Base-by-base conservation (phyloP, 140 eudicot genomes). In the Anethum foeniculum region DNA sequence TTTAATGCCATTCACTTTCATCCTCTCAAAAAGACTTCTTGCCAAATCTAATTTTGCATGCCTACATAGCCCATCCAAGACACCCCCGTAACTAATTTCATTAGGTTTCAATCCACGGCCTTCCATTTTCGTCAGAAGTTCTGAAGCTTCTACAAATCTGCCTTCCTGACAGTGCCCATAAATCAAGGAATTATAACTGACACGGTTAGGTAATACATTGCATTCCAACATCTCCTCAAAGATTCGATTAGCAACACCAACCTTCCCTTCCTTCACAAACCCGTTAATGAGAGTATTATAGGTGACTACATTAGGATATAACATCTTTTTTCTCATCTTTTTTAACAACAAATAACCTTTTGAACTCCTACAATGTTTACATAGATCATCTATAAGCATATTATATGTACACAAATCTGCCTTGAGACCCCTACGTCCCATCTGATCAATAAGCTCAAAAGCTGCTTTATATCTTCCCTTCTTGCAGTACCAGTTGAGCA, bases 271-370 rank as follows among this genome's bases (percentile, higher is more conserved):
- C 25, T 86, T 88, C 58, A 88, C 83, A 82, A 94, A 94, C 67
- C 98, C 98, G 44, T 87, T 86, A 60, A 94, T 81, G 71, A 94
- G 91, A 82, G 93, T 90, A 82, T 94, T 94, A 84, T 92, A 94
- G 47, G 93, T 92, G 79, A 92, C 90, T 75, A 51, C 88, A 87
- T 90, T 90, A 0, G 97, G 97, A 13, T 19, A 72, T 56, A 89
- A 60, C 91, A 56, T 86, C 84, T 80, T 86, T 85, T 85, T 90
- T 83, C 90, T 83, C 96, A 94, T 90, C 83, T 83, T 92, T 81
- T 85, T 94, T 80, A 94, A 79, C 85, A 94, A 77, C 77, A 92
- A 85, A 79, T 92, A 94, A 43, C 96, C 98, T 86, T 89, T 92
- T 7, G 92, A 84, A 76, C 96, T 92, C 88, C 88, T 86, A 54